These are phyloP conservation scores for Furcasterigmium furcatum DNA, from an alignment of 2,329 filamentous ascomycete genomes.

Conservation along the genomic window DNA sequence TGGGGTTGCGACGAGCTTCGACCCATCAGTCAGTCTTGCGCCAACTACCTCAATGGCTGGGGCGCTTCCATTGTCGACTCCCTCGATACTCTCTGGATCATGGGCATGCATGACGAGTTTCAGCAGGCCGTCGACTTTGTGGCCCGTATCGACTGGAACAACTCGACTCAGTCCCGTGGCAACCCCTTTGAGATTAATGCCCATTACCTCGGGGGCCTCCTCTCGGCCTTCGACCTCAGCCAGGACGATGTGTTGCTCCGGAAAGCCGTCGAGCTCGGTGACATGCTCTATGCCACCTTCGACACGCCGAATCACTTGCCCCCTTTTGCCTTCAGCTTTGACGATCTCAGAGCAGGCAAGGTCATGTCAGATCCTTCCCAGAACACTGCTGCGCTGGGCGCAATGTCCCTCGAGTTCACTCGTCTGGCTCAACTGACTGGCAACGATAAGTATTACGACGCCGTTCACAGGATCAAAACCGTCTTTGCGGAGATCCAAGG, in stretches of 20 bases:
- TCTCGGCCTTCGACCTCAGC: slow-evolving; percentile 68
- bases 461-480: slow-evolving; percentile 69
- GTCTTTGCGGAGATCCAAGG: slow-evolving; percentile 64
- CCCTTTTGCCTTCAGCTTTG: slow-evolving; percentile 9
- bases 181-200: slow-evolving; percentile 72
- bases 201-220: slow-evolving; percentile 65
- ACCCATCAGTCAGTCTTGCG: slow-evolving; percentile 59
- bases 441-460: slow-evolving; percentile 72
- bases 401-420: slow-evolving; percentile 72
- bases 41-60: slow-evolving; percentile 77
- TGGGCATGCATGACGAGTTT: slow-evolving; percentile 75
- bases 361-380: slow-evolving; percentile 32
- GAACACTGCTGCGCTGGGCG: slow-evolving; percentile 51
- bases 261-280: slow-evolving; percentile 62
- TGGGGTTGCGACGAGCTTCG: slow-evolving; percentile 83
- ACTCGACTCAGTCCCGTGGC: slow-evolving; percentile 31
- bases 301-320: slow-evolving; percentile 68
- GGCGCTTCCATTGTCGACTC: slow-evolving; percentile 83
- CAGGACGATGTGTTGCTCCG: slow-evolving; percentile 49
- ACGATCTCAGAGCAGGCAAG: slow-evolving; percentile 9
- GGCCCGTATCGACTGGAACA: slow-evolving; percentile 77
- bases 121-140: slow-evolving; percentile 70
- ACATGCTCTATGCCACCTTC: slow-evolving; percentile 63
- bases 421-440: slow-evolving; percentile 70
- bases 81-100: slow-evolving; percentile 83